Evolutionary conservation across 306 rosid species (phyloP), one percentile per base, ranked within the genome.

Genomic region (Senna siamea): DNA sequence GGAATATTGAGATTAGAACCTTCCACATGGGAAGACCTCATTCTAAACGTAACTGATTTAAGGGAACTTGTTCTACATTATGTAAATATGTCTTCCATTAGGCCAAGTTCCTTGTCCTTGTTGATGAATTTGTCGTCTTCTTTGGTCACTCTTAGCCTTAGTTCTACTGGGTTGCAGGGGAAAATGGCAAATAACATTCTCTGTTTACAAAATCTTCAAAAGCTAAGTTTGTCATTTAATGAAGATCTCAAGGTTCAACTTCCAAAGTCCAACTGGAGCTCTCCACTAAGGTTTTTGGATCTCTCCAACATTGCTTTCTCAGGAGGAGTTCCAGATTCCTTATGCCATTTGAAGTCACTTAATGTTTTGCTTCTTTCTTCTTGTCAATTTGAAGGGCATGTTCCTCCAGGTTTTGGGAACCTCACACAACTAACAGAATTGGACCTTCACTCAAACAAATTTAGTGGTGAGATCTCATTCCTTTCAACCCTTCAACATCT

Each of bases 211-310:
- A n/a, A 61, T 52, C 61, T 74, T 68, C 54, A 53, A 51, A 0
- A n/a, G 18, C 0, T 74, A 6, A 10, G 7, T 60, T 41, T 80
- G 47, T n/a, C 5, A 19, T 0, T 0, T 0, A 74, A 74, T 52
- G 0, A 0, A 0, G 0, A 3, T 0, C 38, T 69, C 2, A 40
- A 0, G 7, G 60, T 28, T n/a, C 66, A 59, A 59, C 76, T 79
- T 74, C 72, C 79, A 74, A 67, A 68, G 14, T 67, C 78, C 0
- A 79, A 79, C 26, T 59, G 58, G 79, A 79, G 37, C 28, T 28
- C 18, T 74, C 19, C 32, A 8, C 11, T 80, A 0, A 69, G 32
- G 48, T 7, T 14, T 9, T 43, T 80, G 69, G 17, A 43, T 37
- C 40, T 37, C 40, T 37, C 40, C 4, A 4, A 5, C 3, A 37